Evolutionary conservation across 768 basidiomycete genomes (phyloP).

Genomic region (Lenzites betulinus): DNA sequence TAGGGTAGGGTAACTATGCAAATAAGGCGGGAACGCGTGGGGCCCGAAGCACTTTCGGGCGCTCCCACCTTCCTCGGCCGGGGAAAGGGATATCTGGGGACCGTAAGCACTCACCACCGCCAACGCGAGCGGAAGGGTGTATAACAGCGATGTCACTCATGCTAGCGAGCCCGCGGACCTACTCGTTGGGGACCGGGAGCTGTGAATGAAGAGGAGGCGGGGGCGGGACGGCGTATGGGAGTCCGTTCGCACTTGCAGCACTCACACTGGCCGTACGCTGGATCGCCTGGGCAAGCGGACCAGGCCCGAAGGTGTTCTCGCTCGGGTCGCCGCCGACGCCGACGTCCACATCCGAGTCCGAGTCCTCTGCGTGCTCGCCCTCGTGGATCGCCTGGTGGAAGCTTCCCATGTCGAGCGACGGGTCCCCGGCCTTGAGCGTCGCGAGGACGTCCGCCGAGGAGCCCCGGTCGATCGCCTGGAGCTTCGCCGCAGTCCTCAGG

Average conservation of each 20-base stretch:
- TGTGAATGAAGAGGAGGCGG: constrained; percentile 29
- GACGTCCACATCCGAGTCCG: neutral
- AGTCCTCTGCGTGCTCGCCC: constrained; percentile 1
- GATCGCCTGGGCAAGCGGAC: constrained; percentile 18
- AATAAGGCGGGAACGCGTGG: neutral
- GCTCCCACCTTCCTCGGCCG: neutral
- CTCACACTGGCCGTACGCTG: constrained; percentile 1
- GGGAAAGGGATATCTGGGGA: neutral
- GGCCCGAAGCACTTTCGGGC: neutral
- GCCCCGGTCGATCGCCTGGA: constrained; percentile 28
- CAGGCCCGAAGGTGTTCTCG: constrained; percentile 23
- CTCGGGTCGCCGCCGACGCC: constrained; percentile 13
- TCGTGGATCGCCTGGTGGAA: too few relatives aligned
- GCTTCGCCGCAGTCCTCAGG: constrained; percentile 48
- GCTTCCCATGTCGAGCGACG: constrained; percentile 21
- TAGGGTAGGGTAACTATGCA: neutral
- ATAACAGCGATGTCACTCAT: too few relatives aligned
- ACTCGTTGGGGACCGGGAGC: constrained; percentile 17
- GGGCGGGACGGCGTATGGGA: constrained; percentile 4
- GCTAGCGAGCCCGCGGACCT: neutral
- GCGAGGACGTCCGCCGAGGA: constrained; percentile 31
- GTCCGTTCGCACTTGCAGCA: neutral
- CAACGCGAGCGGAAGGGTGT: too few relatives aligned
- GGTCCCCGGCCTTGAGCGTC: constrained; percentile 9
- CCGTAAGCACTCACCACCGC: neutral